Base-by-base conservation (phyloP, 2,329 filamentous ascomycete genomes). In the Fusarium oligoseptatum region DNA sequence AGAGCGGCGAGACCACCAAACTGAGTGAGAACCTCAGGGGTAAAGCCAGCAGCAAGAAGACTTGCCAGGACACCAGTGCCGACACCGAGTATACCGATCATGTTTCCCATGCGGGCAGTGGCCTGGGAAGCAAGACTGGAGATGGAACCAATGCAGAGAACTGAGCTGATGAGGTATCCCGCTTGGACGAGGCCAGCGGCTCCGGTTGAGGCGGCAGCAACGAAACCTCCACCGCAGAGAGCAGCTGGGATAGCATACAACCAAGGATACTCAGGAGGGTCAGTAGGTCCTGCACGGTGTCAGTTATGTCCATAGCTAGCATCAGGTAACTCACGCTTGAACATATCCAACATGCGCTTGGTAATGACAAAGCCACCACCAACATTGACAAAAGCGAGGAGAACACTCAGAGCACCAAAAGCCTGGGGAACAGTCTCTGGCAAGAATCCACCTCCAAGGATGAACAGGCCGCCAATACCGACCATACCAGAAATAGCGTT, bases 401-500 rank as follows among this genome's bases (percentile, higher is more conserved):
- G 85, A 1, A 97, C 95, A 1, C 94, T 97, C 1, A 91, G 83
- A 2, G 95, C 93, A 64, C 95, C 95, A 39, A 98, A 90, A 3
- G 85, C 83, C 80, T 97, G 94, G 0, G 95, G 95, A 7, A 97
- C 87, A 0, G 94, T 97, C 77, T 92, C 90, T 0, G 94, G 94
- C 0, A 94, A 74, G 79, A 92, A 93, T 27, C 94, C 94, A 34
- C 95, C 95, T 14, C 95, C 95, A 85, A 98, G 92, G 64, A 97
- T 92, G 84, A 97, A 98, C 74, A 97, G 88, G 14, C 95, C 95
- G 66, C 95, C 95, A 70, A 98, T 88, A 67, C 95, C 95, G 34
- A 97, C 95, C 93, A 98, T 94, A 83, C 93, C 94, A 36, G 94
- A 97, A 77, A 97, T 97, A 32, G 95, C 95, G 81, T 98, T 97